Base-by-base conservation (phyloP, 2,329 filamentous ascomycete species). In the Aspergillus novofumigatus region DNA sequence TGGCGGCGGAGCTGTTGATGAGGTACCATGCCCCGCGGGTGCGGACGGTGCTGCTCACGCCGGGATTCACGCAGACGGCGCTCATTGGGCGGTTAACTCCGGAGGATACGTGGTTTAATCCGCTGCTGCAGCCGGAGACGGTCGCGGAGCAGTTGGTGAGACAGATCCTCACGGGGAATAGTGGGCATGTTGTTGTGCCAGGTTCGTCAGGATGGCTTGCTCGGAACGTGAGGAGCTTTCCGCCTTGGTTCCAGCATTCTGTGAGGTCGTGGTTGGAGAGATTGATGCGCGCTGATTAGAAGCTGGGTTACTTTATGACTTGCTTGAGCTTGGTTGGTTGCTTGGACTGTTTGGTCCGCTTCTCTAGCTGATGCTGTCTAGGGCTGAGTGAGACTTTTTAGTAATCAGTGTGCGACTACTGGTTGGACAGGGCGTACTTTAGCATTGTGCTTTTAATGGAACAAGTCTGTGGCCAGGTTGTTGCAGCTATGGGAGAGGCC, bases 61-160 rank as follows among this genome's bases (percentile, higher is more conserved):
- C 84, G 65, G 83, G 80, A 49, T 88, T 84, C 70, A 86, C 79
- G 64, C 83, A 79, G 66, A 90, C 81, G 1, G 70, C 79, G n/a
- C 76, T 89, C 9, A 87, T 88, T 64, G 71, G 77, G 28, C 83
- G 83, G 1, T 83, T 86, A 64, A 72, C 78, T 5, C 79, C 81
- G 20, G 77, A 77, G 49, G 70, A 77, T 58, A 75, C 74, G 1
- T 86, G 82, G 63, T 53, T 85, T n/a, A 67, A 80, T 56, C 82
- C 81, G 1, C 67, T 81, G 32, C 71, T 88, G 57, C 76, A 84
- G 61, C 79, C 83, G 0, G 85, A 85, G 69, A 86, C 82, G 1
- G 85, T 90, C 11, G 86, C 86, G 0, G 83, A 88, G 64, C 81
- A 76, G 6, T 79, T 90, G 52, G 84, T 87, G 0, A 73, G 78